These are phyloP conservation scores for Neonectria punicea DNA, from an alignment of 2,329 filamentous ascomycete genomes.

Conservation along the genomic window DNA sequence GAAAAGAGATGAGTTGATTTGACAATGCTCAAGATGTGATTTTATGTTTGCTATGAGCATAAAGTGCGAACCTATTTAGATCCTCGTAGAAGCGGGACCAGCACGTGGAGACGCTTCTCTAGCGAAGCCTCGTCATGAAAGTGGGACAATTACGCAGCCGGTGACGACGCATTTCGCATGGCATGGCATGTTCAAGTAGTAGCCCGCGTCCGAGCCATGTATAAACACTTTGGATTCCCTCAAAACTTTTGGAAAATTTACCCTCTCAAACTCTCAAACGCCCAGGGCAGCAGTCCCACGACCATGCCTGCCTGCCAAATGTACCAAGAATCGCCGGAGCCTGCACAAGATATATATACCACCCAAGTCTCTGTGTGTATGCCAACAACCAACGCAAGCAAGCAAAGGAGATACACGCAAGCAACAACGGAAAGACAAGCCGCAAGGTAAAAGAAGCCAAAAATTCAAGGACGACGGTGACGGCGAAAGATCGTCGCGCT, in stretches of 20 bases:
- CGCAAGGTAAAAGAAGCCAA: background rate
- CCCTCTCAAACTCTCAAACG: slow-evolving; percentile 25
- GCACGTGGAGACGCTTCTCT: background rate
- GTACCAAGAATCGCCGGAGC: slow-evolving; percentile 21
- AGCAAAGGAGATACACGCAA: slow-evolving; percentile 8
- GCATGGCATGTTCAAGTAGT: slow-evolving; percentile 3
- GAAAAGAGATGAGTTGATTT: slow-evolving; percentile 19
- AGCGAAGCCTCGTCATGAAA: background rate
- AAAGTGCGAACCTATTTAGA: background rate
- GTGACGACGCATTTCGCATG: slow-evolving; percentile 20
- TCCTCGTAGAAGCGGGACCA: background rate
- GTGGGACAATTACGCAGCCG: slow-evolving; percentile 21
- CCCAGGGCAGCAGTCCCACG: slow-evolving; percentile 9
- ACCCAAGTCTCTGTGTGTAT: slow-evolving; percentile 3
- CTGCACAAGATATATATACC: slow-evolving; percentile 9
- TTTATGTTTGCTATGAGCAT: background rate
- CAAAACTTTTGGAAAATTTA: background rate
- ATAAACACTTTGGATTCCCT: slow-evolving; percentile 23
- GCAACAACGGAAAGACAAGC: slow-evolving; percentile 1
- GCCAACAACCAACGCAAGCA: slow-evolving; percentile 9
- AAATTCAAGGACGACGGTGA: background rate
- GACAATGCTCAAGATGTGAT: background rate
- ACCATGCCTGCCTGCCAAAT: slow-evolving; percentile 19
- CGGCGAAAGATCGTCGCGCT: background rate
- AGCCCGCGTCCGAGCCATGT: slow-evolving; percentile 13